These are phyloP conservation scores for Chloranthus sessilifolius DNA, from an alignment of 164 flowering plant genomes.

Conservation along the genomic window DNA sequence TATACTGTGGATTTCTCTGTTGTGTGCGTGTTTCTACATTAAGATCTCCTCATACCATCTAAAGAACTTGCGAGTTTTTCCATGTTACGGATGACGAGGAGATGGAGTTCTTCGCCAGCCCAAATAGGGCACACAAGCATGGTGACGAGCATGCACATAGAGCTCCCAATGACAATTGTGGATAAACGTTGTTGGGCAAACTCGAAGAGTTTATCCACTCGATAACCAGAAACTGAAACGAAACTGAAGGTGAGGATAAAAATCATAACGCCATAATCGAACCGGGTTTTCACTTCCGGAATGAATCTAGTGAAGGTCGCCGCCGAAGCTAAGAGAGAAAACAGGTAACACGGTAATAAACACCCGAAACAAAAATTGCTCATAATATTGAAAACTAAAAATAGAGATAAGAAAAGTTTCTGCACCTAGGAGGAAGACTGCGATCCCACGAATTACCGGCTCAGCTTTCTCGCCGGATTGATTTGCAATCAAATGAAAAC, in stretches of 20 bases:
- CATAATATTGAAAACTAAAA: no score
- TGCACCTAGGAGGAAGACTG: constrained; percentile 64
- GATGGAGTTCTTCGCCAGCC: constrained; percentile 72
- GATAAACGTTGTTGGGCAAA: constrained; percentile 59
- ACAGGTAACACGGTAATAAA: neutral
- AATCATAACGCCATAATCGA: constrained; percentile 68
- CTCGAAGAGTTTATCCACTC: constrained; percentile 48
- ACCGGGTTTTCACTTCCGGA: constrained; percentile 59
- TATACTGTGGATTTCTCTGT: no score
- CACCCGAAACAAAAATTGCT: no score
- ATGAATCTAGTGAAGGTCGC: constrained; percentile 75
- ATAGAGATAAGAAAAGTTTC: no score
- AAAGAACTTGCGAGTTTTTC: constrained; percentile 66
- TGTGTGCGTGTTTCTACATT: no score
- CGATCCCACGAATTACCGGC: constrained; percentile 49
- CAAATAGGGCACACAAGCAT: constrained; percentile 63
- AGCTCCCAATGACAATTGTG: constrained; percentile 65
- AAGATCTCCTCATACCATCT: no score
- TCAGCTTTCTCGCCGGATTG: constrained; percentile 46
- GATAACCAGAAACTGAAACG: constrained; percentile 66
- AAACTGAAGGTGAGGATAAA: constrained; percentile 86
- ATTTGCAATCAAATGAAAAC: constrained; percentile 58
- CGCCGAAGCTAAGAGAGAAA: constrained; percentile 41
- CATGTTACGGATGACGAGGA: constrained; percentile 42
- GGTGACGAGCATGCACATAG: constrained; percentile 49